phyloP scores from a whole-genome alignment of 2,329 filamentous ascomycete species.

The Dactylellina parvicollis region DNA sequence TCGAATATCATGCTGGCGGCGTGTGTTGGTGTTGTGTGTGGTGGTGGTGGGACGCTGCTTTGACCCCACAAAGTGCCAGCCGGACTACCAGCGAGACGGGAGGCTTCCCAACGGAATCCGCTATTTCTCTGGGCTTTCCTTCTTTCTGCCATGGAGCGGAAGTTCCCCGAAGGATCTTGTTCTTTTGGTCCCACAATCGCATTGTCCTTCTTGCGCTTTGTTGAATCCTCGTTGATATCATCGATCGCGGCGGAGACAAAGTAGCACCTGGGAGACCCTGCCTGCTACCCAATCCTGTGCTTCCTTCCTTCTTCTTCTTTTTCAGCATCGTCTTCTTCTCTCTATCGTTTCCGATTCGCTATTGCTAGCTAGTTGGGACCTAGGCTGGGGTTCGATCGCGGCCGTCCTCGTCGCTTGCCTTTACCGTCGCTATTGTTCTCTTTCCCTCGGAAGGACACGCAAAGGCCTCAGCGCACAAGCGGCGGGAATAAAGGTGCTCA shows the following conservation, averaged over 20 bases:
- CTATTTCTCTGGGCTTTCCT: slow-evolving; percentile 20
- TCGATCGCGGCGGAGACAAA: neutral
- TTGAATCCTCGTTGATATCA: slow-evolving; percentile 11
- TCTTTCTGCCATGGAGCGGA: slow-evolving; percentile 9
- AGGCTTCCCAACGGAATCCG: slow-evolving; percentile 10
- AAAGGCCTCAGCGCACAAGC: no score
- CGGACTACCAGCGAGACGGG: slow-evolving; percentile 8
- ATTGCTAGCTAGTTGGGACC: no score
- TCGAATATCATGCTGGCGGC: neutral
- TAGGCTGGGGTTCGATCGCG: no score
- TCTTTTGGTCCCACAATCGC: neutral
- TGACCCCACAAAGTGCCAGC: slow-evolving; percentile 9
- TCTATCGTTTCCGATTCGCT: slow-evolving; percentile 1
- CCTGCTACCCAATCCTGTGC: neutral
- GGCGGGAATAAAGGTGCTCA: no score
- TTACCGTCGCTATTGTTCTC: no score
- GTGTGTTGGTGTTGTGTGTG: slow-evolving; percentile 52
- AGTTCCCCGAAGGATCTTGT: neutral
- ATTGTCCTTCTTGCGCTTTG: slow-evolving; percentile 2
- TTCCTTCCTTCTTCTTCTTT: no score
- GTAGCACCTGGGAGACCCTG: slow-evolving; percentile 7
- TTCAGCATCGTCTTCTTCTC: neutral
- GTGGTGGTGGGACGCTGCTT: slow-evolving; percentile 26
- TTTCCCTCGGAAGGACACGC: no score
- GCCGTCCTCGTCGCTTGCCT: no score